Conservation (phyloP, 768 basidiomycete species). For the Serendipita indica region DNA sequence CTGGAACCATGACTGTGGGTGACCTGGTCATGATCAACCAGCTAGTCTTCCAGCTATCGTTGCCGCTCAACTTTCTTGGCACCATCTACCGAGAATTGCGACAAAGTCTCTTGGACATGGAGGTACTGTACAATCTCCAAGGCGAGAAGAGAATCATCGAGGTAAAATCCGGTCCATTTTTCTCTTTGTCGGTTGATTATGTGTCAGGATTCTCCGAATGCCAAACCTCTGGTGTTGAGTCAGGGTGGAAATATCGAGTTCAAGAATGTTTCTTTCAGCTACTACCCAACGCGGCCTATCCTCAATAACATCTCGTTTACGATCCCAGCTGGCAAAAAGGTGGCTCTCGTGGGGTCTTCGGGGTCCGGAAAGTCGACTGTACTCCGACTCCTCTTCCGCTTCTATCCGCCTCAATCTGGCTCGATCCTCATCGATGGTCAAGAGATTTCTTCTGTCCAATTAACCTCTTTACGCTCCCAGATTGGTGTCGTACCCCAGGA, state of each 20-base stretch:
- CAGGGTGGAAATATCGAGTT: conserved; percentile 82
- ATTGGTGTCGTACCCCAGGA: conserved; percentile 98
- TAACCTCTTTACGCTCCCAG: conserved; percentile 52
- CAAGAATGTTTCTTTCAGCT: conserved; percentile 81
- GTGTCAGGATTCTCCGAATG: conserved; percentile 48
- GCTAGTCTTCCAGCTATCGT: conserved; percentile 88
- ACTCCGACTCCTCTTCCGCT: conserved; percentile 83
- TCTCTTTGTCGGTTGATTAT: not conserved
- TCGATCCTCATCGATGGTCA: conserved; percentile 81
- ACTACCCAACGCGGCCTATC: conserved; percentile 84
- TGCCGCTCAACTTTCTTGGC: conserved; percentile 93
- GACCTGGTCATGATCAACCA: conserved; percentile 99
- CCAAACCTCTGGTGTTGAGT: conserved; percentile 45
- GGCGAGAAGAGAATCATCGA: conserved; percentile 59
- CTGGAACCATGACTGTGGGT: conserved; percentile 94
- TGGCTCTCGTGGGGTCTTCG: conserved; percentile 92
- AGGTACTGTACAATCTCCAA: conserved; percentile 79
- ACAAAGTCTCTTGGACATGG: conserved; percentile 96
- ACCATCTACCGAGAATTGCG: conserved; percentile 95
- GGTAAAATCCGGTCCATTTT: conserved; percentile 25
- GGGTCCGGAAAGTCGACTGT: conserved; percentile 97
- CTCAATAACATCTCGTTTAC: conserved; percentile 79
- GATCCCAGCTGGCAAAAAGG: conserved; percentile 90
- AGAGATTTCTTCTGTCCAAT: conserved; percentile 56
- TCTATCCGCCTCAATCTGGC: conserved; percentile 76